Evolutionary conservation across 1,284 basidiomycete species (phyloP), one percentile per base, ranked within the genome.

Genomic region (Porodaedalea pini): DNA sequence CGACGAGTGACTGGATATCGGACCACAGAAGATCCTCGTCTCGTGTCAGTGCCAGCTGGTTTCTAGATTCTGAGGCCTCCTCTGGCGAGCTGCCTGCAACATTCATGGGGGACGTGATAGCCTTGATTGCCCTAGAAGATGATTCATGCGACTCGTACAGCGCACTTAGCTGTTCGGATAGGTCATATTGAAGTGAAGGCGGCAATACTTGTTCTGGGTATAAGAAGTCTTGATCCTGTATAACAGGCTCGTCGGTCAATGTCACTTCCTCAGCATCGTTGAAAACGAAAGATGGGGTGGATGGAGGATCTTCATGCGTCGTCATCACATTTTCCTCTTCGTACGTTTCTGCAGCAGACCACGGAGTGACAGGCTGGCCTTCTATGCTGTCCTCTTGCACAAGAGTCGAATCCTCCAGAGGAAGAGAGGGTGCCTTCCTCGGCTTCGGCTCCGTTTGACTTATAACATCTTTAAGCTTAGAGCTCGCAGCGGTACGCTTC

Each of bases 1-100:
- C 4, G 44, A 54, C 10, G 5, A 45, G 47, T 2, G 54, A 45
- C 32, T 67, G 65, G 15, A 87, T 67, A 2, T 73, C 63, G 3
- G 76, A 66, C 89, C 89, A 91, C 45, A 91, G 68, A 51, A 70
- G 68, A 32, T 79, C 81, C 68, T 91, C 88, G 49, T 86, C 82
- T 2, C 77, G 56, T 1, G 77, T 78, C 41, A 90, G 76, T 58
- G 81, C 77, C 29, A 78, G 68, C 63, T 91, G 88, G 1, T 73
- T 74, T 68, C 83, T 88, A 36, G 86, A 86, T 75, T 62, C 61
- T n/a, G 58, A 56, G 5, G 87, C 79, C 5, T 74, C 73, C 45
- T 79, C 55, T 10, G 23, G 21, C 2, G 31, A 36, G 37, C 4
- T 40, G n/a, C 8, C 43, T 8, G 43, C 37, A n/a, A 31, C n/a